Evolutionary conservation across 2,329 filamentous ascomycete species (phyloP), one percentile per base, ranked within the genome.

Genomic region (Cordyceps militaris): DNA sequence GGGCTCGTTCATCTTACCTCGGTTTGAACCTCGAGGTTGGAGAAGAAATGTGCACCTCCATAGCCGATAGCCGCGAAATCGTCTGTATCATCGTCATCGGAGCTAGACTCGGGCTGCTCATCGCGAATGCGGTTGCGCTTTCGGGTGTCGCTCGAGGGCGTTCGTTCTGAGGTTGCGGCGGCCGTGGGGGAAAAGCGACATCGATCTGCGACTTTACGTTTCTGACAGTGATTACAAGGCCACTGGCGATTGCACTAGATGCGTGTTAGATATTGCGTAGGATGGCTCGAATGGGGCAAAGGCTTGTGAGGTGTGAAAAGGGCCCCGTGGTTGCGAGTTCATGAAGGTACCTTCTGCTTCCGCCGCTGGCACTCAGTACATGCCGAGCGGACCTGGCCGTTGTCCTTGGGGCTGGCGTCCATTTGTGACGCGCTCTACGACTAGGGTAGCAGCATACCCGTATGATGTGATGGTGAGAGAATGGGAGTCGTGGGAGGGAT

Each of bases 361-460:
- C 71, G 69, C 16, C 71, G 68, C 38, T 68, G 64, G 57, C 71
- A 78, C 63, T 78, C 76, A 3, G 74, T 73, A 61, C 76, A 78
- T 48, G 76, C 74, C 19, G 69, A 61, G 43, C 70, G 68, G 48
- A 57, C 44, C 23, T 60, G 58, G n/a, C 49, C 56, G 49, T 46
- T 59, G 11, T 65, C 61, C 19, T 47, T 44, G 36, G 58, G 24
- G 21, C 46, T 60, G 21, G 55, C 56, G 23, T 56, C 60, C 64
- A 55, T 58, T 16, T 38, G n/a, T 26, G 32, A 40, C 56, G 49
- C 42, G 21, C 3, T 1, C 21, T 36, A 52, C 21, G 46, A 38
- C 11, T 8, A 24, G 30, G 3, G 32, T 14, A 23, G 38, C 21
- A 30, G 38, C 55, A 57, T 57, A 19, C 46, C 28, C 34, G 24